phyloP scores from a whole-genome alignment of 148 eudicot species.

The Chenopodium quinoa region DNA sequence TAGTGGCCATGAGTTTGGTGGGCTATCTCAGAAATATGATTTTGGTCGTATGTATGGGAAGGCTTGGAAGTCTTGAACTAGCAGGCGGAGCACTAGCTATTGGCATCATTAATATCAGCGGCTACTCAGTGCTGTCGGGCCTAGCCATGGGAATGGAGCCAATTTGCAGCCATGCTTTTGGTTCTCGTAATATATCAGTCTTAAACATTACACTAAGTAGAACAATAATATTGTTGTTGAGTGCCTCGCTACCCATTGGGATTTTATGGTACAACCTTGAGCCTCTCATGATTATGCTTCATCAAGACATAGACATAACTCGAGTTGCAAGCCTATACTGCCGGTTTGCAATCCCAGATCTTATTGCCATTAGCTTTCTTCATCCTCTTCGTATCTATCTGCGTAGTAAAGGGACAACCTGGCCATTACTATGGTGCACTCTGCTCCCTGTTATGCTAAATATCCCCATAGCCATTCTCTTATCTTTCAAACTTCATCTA shows the following conservation, averaged over 20 bases:
- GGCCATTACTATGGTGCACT: slow-evolving; percentile 81
- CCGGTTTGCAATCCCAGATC: slow-evolving; percentile 69
- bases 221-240: slow-evolving; percentile 54
- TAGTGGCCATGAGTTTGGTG: slow-evolving; percentile 64
- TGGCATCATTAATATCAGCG: slow-evolving; percentile 83
- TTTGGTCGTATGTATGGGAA: slow-evolving; percentile 73
- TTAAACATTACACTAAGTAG: slow-evolving; percentile 47
- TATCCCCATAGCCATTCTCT: slow-evolving; percentile 53
- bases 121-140: slow-evolving; percentile 80
- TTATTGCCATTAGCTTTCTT: slow-evolving; percentile 69
- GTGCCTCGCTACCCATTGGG: slow-evolving; percentile 61
- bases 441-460: slow-evolving; percentile 52
- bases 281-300: slow-evolving; percentile 59
- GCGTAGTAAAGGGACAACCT: slow-evolving; percentile 69
- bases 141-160: slow-evolving; percentile 94
- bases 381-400: slow-evolving; percentile 77
- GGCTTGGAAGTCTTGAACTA: slow-evolving; percentile 73
- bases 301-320: slow-evolving; percentile 60
- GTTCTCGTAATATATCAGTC: slow-evolving; percentile 55
- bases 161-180: slow-evolving; percentile 83
- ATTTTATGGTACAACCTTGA: slow-evolving; percentile 71
- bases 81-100: slow-evolving; percentile 91
- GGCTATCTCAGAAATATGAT: slow-evolving; percentile 69
- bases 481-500: slow-evolving; percentile 51
- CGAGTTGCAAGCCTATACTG: slow-evolving; percentile 71